Evolutionary conservation across 1,284 basidiomycete species (phyloP), one percentile per base, ranked within the genome.

Genomic region (Cutaneotrichosporon mucoides): DNA sequence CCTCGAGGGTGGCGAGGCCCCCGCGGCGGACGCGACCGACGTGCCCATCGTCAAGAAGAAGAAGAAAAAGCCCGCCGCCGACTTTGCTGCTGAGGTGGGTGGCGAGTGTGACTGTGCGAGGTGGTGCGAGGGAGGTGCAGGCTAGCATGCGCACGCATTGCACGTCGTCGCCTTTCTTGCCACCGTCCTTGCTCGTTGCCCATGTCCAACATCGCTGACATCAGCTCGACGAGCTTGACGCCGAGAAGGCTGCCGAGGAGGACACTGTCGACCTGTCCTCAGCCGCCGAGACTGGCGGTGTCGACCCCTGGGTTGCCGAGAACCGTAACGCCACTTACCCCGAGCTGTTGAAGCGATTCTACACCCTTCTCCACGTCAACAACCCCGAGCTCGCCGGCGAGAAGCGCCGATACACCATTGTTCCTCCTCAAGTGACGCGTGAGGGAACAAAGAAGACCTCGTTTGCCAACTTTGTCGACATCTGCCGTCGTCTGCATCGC

Each of bases 401-500:
- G 64, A 90, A 89, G 79, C 92, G 93, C 79, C 86, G 92, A 55
- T 98, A 97, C 82, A 98, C 93, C 15, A 95, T 99, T 69, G 92
- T 93, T 1, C 96, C 95, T n/a, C 95, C 95, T 15, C 88, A 89
- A 62, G 89, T 99, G 55, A 87, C 90, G 71, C 85, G 92, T 73
- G 95, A 99, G 83, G 84, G 84, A 33, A 95, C 94, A 80, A 98
- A 99, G 81, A 95, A 95, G 81, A 88, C 92, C 46, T 89, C 96
- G 66, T 99, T 99, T 69, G 68, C 92, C 67, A 99, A 99, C 79
- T 85, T 99, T 62, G 86, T 88, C 68, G 95, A 99, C 76, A 99
- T 99, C 69, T 98, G 95, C 85, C 94, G 90, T 79, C 87, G 91
- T 56, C 97, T 99, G 93, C 95, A 97, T 81, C 85, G 95, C 76